Base-by-base conservation (phyloP, 176 grass and related monocot genomes). In the Eleusine coracana region DNA sequence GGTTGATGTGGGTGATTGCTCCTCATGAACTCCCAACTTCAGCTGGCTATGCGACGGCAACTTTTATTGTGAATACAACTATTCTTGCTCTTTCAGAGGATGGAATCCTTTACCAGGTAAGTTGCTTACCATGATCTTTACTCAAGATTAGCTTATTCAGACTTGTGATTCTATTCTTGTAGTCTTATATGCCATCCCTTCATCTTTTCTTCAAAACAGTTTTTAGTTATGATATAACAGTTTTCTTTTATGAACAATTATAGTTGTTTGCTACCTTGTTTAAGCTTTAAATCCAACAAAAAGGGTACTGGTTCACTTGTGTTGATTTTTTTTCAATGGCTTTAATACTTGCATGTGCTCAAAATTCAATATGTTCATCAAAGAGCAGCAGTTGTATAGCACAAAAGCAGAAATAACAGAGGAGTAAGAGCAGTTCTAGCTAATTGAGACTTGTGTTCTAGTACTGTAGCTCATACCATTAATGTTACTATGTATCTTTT, bases 81-180 rank as follows among this genome's bases (percentile, higher is more conserved):
- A 98, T 98, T 82, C 91, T 98, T 81, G 92, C 96, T 88, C 87
- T 98, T 21, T 95, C 96, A 52, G 96, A 98, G 48, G 79, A 80
- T 62, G 96, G 96, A 77, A 88, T 88, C 74, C 89, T 98, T 41
- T 88, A 92, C 76, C 91, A 98, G 89, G 96, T 98, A 91, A 82
- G 75, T 78, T 80, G 70, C 67, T 63, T 62, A 39, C 15, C 17
- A 78, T 77, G 61, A 48, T 77, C 58, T 49, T 77, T 77, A 52
- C 50, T 13, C 4, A 69, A 42, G 17, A 16, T 64, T 71, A 78
- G 54, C 66, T 12, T 85, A 70, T 46, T 76, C 40, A 70, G 41
- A 39, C 74, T 62, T 62, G 15, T 18, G 74, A 55, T 71, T 70
- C 76, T 52, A 63, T 6, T 61, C 38, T 70, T 85, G 14, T 15